These are phyloP conservation scores for Croton laevigatus DNA, from an alignment of 441 rosid species.

Conservation along the genomic window DNA sequence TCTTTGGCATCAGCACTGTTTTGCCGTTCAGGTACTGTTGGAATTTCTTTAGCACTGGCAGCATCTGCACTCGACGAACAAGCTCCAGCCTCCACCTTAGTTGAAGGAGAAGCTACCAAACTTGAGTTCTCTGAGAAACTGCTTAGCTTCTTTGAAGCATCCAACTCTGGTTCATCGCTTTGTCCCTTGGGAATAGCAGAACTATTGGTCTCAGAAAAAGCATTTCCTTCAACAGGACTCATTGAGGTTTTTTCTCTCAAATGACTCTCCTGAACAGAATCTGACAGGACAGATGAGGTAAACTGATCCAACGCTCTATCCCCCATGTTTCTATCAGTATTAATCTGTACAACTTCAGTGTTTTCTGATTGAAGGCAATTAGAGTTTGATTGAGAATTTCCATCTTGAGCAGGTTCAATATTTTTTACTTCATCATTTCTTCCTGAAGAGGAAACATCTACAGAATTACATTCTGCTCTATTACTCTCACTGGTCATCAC, in stretches of 20 bases:
- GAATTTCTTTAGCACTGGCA: slow-evolving; percentile 33
- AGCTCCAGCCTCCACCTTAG: slow-evolving; percentile 40
- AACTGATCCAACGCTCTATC: slow-evolving; percentile 37
- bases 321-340: slow-evolving; percentile 31
- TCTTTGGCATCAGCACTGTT: slow-evolving; percentile 40
- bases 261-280: slow-evolving; percentile 38
- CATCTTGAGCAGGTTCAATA: slow-evolving; percentile 37
- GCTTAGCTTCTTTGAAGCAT: slow-evolving; percentile 30
- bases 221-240: slow-evolving; percentile 28
- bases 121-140: slow-evolving; percentile 26
- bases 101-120: slow-evolving; percentile 37
- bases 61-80: slow-evolving; percentile 39
- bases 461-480: slow-evolving; percentile 35
- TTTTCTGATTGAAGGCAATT: slow-evolving; percentile 38
- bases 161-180: slow-evolving; percentile 40
- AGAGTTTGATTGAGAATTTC: slow-evolving; percentile 33
- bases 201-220: slow-evolving; percentile 34
- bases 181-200: slow-evolving; percentile 34
- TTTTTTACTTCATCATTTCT: slow-evolving; percentile 37
- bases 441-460: slow-evolving; percentile 35
- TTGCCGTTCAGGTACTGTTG: slow-evolving; percentile 29
- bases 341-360: slow-evolving; percentile 35
- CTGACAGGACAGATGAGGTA: slow-evolving; percentile 33
- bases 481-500: slow-evolving; percentile 26
- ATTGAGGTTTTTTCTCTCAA: slow-evolving; percentile 36